Evolutionary conservation across 2,329 filamentous ascomycete species (phyloP).

Genomic region (Coleophoma cylindrospora): DNA sequence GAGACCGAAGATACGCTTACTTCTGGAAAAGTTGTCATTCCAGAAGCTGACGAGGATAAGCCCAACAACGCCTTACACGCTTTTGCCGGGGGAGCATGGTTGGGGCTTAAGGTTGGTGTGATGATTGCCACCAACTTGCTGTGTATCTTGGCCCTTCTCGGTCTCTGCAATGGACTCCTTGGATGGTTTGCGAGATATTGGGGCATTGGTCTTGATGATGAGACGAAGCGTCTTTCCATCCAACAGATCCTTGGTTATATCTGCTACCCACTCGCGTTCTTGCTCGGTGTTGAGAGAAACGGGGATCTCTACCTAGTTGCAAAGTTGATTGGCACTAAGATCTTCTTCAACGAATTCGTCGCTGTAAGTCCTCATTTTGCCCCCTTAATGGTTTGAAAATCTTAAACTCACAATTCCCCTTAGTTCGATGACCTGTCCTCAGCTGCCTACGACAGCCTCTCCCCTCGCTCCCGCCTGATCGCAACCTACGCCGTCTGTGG

Average conservation of each 20-base stretch:
- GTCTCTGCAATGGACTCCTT: constrained; percentile 68
- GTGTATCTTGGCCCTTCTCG: constrained; percentile 76
- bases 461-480: constrained; percentile 70
- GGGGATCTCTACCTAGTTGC: constrained; percentile 65
- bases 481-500: constrained; percentile 81
- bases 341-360: constrained; percentile 55
- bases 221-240: constrained; percentile 48
- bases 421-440: constrained; percentile 42
- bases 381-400: too few relatives aligned
- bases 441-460: constrained; percentile 51
- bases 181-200: constrained; percentile 82
- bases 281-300: constrained; percentile 70
- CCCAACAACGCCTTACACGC: constrained; percentile 80
- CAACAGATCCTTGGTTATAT: constrained; percentile 73
- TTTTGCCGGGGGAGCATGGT: constrained; percentile 79
- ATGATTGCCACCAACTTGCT: constrained; percentile 79
- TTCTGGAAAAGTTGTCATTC: constrained; percentile 73
- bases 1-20: constrained; percentile 85
- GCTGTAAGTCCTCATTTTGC: constrained; percentile 10
- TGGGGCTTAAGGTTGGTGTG: constrained; percentile 80
- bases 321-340: constrained; percentile 77
- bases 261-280: constrained; percentile 72
- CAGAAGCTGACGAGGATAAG: constrained; percentile 64
- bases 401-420: too few relatives aligned
- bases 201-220: constrained; percentile 61